Evolutionary conservation across 2,329 filamentous ascomycete species (phyloP), one percentile per base, ranked within the genome.

Genomic region (Monosporascus sp.): DNA sequence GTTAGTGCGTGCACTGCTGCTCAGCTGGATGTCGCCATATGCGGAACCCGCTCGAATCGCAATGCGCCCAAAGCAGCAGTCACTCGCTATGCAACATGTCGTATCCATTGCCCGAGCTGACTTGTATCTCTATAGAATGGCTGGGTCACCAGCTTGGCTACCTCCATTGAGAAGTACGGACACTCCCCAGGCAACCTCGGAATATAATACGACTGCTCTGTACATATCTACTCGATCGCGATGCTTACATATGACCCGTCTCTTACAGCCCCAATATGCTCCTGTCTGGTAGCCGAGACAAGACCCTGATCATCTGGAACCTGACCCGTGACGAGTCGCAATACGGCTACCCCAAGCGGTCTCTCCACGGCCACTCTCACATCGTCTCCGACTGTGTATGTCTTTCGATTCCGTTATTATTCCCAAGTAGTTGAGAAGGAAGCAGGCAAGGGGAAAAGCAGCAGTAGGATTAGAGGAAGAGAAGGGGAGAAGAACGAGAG

Each of bases 241-340:
- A 64, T 61, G 59, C 65, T 69, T 55, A 69, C 61, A 49, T 18
- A 45, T 54, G 57, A 65, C 60, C 58, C 54, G 18, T 24, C 41
- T 61, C 54, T 49, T 56, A 58, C 67, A 85, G 90, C 89, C 94
- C 94, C 74, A 97, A 99, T 86, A 97, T 99, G 93, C 92, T 99
- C 76, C 87, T 99, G 71, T 99, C 94, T 67, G 93, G 83, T 72
- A 90, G 86, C 75, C 91, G 94, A 81, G 94, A 99, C 86, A 97
- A 97, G 89, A 90, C 89, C 67, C 83, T 99, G 76, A 99, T 99
- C 82, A 96, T 99, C 86, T 99, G 94, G 94, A 96, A 97, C 86
- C 85, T 99, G 72, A 97, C 94, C 78, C 93, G 94, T 79, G 92
- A 97, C 78, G 94, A 97, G 82, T 86, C 87, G 75, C 88, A 90